Evolutionary conservation across 345 rosid species (phyloP).

Genomic region (Dipteronia sinensis): DNA sequence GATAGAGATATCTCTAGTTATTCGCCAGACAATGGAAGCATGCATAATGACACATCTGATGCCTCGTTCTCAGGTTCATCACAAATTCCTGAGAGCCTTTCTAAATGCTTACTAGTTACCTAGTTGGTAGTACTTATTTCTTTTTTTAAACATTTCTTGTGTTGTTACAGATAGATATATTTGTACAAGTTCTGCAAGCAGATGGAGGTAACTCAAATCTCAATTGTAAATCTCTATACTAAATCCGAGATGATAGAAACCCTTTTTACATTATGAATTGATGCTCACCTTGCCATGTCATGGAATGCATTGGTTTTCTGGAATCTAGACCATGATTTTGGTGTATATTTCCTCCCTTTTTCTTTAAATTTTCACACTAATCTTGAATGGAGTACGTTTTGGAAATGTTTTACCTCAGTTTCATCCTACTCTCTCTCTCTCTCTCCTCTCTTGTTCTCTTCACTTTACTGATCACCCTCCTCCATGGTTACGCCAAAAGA

Average conservation of each 20-base stretch:
- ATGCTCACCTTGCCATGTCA: neutral
- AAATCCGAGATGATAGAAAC: conserved; percentile 2
- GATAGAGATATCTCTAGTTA: conserved; percentile 85
- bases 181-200: conserved; percentile 95
- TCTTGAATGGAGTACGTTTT: too few species aligned
- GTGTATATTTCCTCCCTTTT: too few species aligned
- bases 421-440: neutral
- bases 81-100: neutral
- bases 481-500: neutral
- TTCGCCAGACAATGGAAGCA: conserved; percentile 95
- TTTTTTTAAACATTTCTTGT: conserved; percentile 8
- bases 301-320: neutral
- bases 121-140: neutral
- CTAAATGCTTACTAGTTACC: too few species aligned
- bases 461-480: neutral
- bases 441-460: neutral
- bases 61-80: conserved; percentile 89
- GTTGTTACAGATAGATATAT: conserved; percentile 78
- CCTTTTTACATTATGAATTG: neutral
- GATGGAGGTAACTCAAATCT: conserved; percentile 75
- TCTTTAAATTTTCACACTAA: too few species aligned
- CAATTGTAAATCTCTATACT: conserved; percentile 3
- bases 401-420: neutral
- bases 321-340: neutral
- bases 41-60: conserved; percentile 76